These are phyloP conservation scores for Chrysanthemum makinoi DNA, from an alignment of 129 eudicot genomes.

Conservation along the genomic window DNA sequence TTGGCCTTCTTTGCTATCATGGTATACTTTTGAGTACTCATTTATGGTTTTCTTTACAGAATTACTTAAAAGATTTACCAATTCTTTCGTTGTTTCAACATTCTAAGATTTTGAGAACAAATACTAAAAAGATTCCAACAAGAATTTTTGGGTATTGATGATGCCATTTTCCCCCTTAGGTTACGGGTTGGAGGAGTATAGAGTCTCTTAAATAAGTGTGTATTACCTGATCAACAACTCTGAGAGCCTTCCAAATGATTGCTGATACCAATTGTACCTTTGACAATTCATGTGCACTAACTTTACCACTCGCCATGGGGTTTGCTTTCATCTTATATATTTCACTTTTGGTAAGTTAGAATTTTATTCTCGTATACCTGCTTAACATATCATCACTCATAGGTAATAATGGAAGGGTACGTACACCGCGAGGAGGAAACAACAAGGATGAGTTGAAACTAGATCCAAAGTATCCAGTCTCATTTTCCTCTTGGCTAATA, in stretches of 20 bases:
- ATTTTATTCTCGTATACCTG: neutral
- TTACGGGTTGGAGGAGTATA: neutral
- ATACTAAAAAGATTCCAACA: neutral
- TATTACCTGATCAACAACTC: neutral
- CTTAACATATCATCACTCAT: neutral
- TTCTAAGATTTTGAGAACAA: neutral
- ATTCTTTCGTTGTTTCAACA: neutral
- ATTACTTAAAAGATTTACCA: neutral
- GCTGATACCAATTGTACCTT: slow-evolving; percentile 1
- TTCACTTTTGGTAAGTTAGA: neutral
- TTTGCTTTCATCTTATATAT: slow-evolving; percentile 9
- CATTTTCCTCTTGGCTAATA: slow-evolving; percentile 1
- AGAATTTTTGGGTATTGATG: neutral
- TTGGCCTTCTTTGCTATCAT: neutral
- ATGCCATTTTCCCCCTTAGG: neutral
- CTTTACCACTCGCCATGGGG: neutral
- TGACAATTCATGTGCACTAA: neutral
- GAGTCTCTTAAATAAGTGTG: neutral
- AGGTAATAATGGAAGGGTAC: neutral
- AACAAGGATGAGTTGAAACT: slow-evolving; percentile 6
- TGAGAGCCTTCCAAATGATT: neutral
- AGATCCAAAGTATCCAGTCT: neutral
- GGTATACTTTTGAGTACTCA: neutral
- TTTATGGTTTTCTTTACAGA: neutral
- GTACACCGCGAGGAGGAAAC: slow-evolving; percentile 15